Base-by-base conservation (phyloP, 768 basidiomycete species). In the Boletellus emodensis region DNA sequence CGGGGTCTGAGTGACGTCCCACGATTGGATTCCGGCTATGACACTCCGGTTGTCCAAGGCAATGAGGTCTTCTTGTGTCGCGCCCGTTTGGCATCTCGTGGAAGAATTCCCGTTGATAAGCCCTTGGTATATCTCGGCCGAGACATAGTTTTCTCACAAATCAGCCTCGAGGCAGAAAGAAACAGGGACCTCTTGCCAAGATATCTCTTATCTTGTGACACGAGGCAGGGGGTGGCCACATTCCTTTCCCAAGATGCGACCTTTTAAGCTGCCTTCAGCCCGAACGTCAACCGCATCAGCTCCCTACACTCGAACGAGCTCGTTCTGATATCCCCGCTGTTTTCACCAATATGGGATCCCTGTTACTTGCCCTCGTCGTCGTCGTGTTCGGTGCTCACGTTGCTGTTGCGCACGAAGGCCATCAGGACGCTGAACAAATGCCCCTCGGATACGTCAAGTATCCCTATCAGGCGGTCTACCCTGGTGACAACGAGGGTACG, bases 371-470 rank as follows among this genome's bases (percentile, higher is more conserved):
- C 40, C 51, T 71, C 17, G 48, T 72, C 20, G 46, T 63, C 24
- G 35, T 68, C 42, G 44, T 65, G 34, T 40, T 69, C 14, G n/a
- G 43, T 49, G 57, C 58, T 26, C 57, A 55, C 28, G 50, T 62
- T 34, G 70, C 61, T 22, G 58, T 64, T 44, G 73, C 61, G 7
- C 73, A 76, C 50, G 64, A 71, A 32, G 65, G 67, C 40, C 71
- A 78, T 60, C 64, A 67, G 45, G 73, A 80, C 40, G 67, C 68
- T 18, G 70, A 75, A 15, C 85, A 88, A 62, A 72, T 83, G 57
- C 85, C 86, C 38, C 63, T 85, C 38, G 84, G 78, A 55, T 87
- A 85, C 60, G 75, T 84, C 55, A 80, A 77, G 42, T 87, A 76
- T 58, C 87, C 86, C 11, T 78, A 75, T 62, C 79, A 85, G 58